Percentiles rank a stretch among this genome's conserved stretches.
Conservation (phyloP, 1,139 yeast genomes). For the Lizanozyma gosingica region DNA sequence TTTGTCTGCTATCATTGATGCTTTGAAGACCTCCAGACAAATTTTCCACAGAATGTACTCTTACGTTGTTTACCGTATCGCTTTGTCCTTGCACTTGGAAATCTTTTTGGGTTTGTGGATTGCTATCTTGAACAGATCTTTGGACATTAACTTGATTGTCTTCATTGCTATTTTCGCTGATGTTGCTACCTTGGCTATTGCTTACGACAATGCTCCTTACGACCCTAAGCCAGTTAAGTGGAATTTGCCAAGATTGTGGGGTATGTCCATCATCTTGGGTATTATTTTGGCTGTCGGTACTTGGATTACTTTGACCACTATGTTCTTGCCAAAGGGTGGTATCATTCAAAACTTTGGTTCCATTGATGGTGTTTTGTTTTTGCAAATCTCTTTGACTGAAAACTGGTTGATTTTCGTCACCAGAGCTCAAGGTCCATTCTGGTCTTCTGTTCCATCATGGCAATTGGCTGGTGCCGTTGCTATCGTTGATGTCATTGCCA, state of each 20-base stretch:
- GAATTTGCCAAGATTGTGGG: constrained; percentile 97
- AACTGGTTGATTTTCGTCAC: constrained; percentile 95
- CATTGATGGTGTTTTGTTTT: constrained; percentile 83
- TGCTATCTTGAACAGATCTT: constrained; percentile 78
- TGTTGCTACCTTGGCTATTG: constrained; percentile 92
- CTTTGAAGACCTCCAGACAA: constrained; percentile 89
- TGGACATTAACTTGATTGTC: constrained; percentile 81
- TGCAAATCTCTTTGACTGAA: constrained; percentile 88
- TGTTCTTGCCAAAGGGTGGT: constrained; percentile 85
- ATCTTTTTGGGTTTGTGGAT: constrained; percentile 89
- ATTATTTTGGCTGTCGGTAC: constrained; percentile 77
- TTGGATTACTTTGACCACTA: constrained; percentile 86
- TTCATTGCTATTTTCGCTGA: constrained; percentile 94
- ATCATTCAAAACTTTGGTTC: constrained; percentile 92
- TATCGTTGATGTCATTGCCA: constrained; percentile 80
- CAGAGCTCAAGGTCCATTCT: constrained; percentile 94
- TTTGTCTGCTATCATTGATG: constrained; percentile 90
- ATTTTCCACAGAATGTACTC: constrained; percentile 98
- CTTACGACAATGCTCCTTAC: constrained; percentile 96
- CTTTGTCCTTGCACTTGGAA: constrained; percentile 87
- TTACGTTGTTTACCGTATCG: constrained; percentile 93
- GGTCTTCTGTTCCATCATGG: constrained; percentile 91
- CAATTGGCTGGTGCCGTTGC: constrained; percentile 91
- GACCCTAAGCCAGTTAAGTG: constrained; percentile 96
- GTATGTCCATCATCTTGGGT: constrained; percentile 86